Evolutionary conservation across 768 basidiomycete genomes (phyloP), one percentile per base, ranked within the genome.

Genomic region (Pulveroboletus frians): DNA sequence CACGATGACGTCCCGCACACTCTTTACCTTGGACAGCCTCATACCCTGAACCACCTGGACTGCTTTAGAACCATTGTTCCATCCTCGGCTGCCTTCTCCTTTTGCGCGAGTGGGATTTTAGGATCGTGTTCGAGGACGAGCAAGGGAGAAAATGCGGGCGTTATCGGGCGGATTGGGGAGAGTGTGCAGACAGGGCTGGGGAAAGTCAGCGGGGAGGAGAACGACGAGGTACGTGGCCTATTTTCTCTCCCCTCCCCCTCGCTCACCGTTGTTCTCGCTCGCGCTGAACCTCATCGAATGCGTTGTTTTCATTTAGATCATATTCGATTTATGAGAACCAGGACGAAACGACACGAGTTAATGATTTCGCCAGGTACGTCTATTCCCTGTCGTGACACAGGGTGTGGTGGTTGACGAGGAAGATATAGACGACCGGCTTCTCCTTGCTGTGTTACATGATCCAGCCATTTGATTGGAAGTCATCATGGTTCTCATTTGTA

Each of bases 361-460:
- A 88, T 96, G 85, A 92, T 96, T 52, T 90, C 93, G 3, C 93
- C 93, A 49, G 88, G 93, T 91, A 46, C 26, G 84, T 70, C 43
- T 38, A 20, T 30, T 20, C 31, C 13, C n/a, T 20, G 26, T 36
- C 10, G 8, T 37, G 37, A 29, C 37, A 10, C 14, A 38, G 37
- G 17, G 31, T 4, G 15, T 4, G 32, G 5, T n/a, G 7, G 9
- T 37, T 51, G 39, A 56, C 17, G 17, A 26, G 2, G 23, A 26
- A 4, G 29, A 20, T 26, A 9, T 51, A 92, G 91, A 91, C 60
- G 84, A 86, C 47, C 76, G 80, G 57, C 92, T 85, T 70, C 69
- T 93, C 15, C 75, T 93, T 26, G 90, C 89, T 3, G 85, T 91
- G n/a, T 70, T 91, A 31, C 86, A 90, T 53, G 88, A 89, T 64